Conservation (phyloP, 352 stramenopile genomes). For the Phytopythium ostracodes region DNA sequence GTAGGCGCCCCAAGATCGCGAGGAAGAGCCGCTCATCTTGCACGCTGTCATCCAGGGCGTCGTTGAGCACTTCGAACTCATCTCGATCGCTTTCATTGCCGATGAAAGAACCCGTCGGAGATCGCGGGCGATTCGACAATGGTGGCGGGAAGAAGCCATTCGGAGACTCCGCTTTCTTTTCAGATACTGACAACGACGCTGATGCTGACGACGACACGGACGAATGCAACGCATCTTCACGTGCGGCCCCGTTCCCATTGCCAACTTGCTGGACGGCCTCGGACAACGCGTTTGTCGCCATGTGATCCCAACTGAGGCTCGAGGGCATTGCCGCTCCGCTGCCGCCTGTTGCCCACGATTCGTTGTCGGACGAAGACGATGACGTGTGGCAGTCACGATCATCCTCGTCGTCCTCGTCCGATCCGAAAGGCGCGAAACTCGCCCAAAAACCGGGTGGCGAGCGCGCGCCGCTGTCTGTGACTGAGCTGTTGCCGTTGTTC, state of each 20-base stretch:
- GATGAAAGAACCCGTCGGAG: constrained; percentile 32
- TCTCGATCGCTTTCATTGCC: constrained; percentile 53
- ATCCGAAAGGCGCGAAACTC: constrained; percentile 66
- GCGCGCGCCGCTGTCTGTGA: constrained; percentile 36
- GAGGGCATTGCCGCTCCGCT: not conserved
- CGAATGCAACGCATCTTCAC: constrained; percentile 5
- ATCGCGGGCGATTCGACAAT: constrained; percentile 15
- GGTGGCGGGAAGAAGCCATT: constrained; percentile 2
- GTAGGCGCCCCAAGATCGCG: constrained; percentile 45
- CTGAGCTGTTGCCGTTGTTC: constrained; percentile 15
- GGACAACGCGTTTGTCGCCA: constrained; percentile 49
- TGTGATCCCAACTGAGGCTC: constrained; percentile 49
- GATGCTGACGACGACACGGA: not conserved
- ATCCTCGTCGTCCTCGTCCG: constrained; percentile 50
- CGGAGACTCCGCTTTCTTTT: not conserved
- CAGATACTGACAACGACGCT: not conserved
- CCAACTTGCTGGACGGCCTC: constrained; percentile 32
- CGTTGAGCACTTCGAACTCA: constrained; percentile 73
- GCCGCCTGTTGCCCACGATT: not conserved
- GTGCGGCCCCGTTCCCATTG: constrained; percentile 16
- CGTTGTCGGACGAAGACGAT: constrained; percentile 6
- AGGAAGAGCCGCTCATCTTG: constrained; percentile 79
- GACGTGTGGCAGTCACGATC: constrained; percentile 23
- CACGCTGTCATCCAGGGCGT: constrained; percentile 47
- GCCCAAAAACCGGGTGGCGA: constrained; percentile 80